Conservation (phyloP, 78 protist species). For the Tieghemostelium lacteum region DNA sequence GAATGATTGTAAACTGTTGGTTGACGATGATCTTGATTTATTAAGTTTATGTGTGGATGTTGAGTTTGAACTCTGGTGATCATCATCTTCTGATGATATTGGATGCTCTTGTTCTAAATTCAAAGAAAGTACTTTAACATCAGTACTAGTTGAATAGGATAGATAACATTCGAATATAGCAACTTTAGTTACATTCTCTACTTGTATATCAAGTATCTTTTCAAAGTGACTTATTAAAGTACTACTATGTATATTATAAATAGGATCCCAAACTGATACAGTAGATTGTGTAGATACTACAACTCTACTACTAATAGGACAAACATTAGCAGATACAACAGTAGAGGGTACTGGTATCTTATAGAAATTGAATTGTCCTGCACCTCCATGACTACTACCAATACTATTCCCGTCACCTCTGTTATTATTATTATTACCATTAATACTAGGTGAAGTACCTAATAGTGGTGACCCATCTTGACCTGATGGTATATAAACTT, state of each 20-base stretch:
- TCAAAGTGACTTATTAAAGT: slow-evolving; percentile 26
- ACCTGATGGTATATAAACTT: background rate
- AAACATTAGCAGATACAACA: slow-evolving; percentile 21
- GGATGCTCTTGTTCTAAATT: slow-evolving; percentile 9
- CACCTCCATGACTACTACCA: too few species aligned
- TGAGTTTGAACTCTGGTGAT: too few species aligned
- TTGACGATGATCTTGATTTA: too few species aligned
- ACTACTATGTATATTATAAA: background rate
- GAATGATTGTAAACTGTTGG: too few species aligned
- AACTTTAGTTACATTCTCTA: slow-evolving; percentile 25
- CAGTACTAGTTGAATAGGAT: slow-evolving; percentile 37
- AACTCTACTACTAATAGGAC: slow-evolving; percentile 68
- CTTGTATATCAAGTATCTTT: slow-evolving; percentile 54
- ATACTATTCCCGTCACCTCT: background rate
- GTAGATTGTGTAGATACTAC: slow-evolving; percentile 43
- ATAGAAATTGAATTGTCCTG: background rate
- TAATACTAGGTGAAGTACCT: background rate
- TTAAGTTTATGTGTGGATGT: too few species aligned
- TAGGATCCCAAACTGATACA: slow-evolving; percentile 51
- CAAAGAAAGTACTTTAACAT: slow-evolving; percentile 46
- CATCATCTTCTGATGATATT: too few species aligned
- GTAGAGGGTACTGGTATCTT: slow-evolving; percentile 62
- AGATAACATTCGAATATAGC: slow-evolving; percentile 45
- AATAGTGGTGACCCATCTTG: slow-evolving; percentile 11
- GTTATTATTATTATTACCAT: background rate